Base-by-base conservation (phyloP, 805 yeast species). In the Barnettozyma pratensis region DNA sequence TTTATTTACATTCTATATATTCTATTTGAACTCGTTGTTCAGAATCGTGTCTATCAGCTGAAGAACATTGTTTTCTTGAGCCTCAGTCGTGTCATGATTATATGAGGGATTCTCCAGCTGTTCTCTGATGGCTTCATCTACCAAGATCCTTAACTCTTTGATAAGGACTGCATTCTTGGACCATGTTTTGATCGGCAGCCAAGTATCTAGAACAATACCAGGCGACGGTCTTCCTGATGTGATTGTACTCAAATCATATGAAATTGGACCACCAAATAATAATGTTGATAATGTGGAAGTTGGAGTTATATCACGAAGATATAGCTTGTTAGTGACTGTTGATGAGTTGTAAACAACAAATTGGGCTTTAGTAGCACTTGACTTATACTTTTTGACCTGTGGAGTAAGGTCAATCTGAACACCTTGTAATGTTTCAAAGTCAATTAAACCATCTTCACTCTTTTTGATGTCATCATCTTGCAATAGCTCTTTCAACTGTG, bases 181-280 rank as follows among this genome's bases (percentile, higher is more conserved):
- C 97, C 97, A 92, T 1, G 97, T 88, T 52, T 87, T 74, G 10
- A 92, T 75, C 0, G 97, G 95, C 34, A 88, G 67, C 97, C 98
- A 91, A n/a, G 76, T 75, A 56, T 88, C 96, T 47, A 92, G 69
- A 7, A 89, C 81, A 35, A 94, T 78, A 26, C 97, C 97, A 0
- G 96, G 95, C 0, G 90, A 77, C 5, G 81, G 74, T 38, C 70
- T 74, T 1, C 76, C 69, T 0, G 74, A 63, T n/a, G 60, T 51
- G 9, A 69, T 54, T 7, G 67, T 60, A 9, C 71, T 62, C 43
- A 81, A 55, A 56, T 85, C 87, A 61, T 82, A 85, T 37, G 72
- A 65, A 19, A 86, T 74, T 1, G 77, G 76, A 6, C 95, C 94
- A 8, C 96, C 96, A 65, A 92, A 88, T 32, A 92, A 67, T n/a